These are phyloP conservation scores for Heterobasidion occidentale DNA, from an alignment of 1,284 basidiomycete genomes.

Conservation along the genomic window DNA sequence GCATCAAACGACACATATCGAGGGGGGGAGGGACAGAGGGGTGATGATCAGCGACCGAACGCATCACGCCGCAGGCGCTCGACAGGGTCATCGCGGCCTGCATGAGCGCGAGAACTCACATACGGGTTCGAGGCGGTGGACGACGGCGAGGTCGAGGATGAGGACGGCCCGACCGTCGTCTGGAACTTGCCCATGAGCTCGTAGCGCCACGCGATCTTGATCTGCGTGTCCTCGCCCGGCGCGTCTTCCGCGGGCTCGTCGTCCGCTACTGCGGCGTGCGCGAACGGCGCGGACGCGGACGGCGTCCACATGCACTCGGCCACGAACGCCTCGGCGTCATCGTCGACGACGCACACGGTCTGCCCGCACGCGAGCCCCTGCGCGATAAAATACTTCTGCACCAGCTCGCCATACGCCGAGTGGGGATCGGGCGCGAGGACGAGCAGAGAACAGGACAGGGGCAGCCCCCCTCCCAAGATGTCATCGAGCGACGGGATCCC, in stretches of 20 bases:
- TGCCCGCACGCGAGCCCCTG: conserved; percentile 80
- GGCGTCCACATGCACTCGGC: conserved; percentile 77
- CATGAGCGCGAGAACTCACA: conserved; percentile 24
- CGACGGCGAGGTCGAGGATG: background rate
- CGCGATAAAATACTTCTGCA: conserved; percentile 83
- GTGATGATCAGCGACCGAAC: background rate
- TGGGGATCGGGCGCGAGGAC: conserved; percentile 78
- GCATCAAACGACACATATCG: conserved; percentile 8
- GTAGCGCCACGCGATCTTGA: conserved; percentile 96
- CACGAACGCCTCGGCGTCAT: conserved; percentile 46
- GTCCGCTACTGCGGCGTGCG: conserved; percentile 19
- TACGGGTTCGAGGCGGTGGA: conserved; percentile 29
- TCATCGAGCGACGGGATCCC: conserved; percentile 96
- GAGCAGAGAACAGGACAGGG: conserved; percentile 69
- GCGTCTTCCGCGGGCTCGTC: conserved; percentile 23
- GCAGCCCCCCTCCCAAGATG: conserved; percentile 88
- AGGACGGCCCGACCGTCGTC: conserved; percentile 57
- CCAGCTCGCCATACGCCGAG: conserved; percentile 79
- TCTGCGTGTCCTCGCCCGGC: conserved; percentile 38
- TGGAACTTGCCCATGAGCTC: conserved; percentile 87
- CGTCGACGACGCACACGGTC: conserved; percentile 59
- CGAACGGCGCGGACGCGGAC: conserved; percentile 15
- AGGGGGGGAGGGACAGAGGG: background rate
- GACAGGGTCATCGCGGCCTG: too few relatives aligned
- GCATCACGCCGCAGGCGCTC: too few relatives aligned